Base-by-base conservation (phyloP, 1,284 basidiomycete genomes). In the Irpex sp. region DNA sequence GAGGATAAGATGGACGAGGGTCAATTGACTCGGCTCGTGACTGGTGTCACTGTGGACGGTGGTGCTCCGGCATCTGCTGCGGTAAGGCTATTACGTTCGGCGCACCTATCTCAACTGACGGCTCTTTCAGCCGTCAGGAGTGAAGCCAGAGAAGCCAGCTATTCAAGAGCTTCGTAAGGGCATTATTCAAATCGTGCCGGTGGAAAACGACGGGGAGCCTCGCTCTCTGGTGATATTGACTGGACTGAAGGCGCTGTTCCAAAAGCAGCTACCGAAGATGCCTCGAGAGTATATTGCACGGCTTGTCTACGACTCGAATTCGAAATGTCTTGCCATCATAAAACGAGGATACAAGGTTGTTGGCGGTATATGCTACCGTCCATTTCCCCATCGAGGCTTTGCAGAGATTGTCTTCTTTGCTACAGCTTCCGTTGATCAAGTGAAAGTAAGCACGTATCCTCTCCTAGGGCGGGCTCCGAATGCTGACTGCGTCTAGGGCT, bases 381-480 rank as follows among this genome's bases (percentile, higher is more conserved):
- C 97, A 2, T 99, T 99, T 74, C 91, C 95, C 57, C 94, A 94
- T 70, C 86, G 96, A 65, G 90, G 91, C 11, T 99, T 99, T 74
- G 96, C 96, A 31, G 97, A 99, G 76, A 99, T 99, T 70, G 97
- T 98, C 2, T 99, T 99, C 77, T 99, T 98, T 75, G 97, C 97
- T 0, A 98, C 97, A 21, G 93, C 95, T 31, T 95, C 93, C 58
- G 94, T 93, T 4, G 96, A 98, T 76, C 97, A 99, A 81, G 94
- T 97, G 75, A 98, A 98, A 84, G 94, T 95, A 72, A 57, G 80
- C 70, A n/a, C 17, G 49, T 57, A 7, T 49, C 37, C 13, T 38
- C 54, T 48, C 37, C 61, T 8, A 26, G 19, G 38, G 19, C 5
- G 61, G 26, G 52, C 11, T 56, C 40, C 8, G 15, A 34, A 26